phyloP scores from a whole-genome alignment of 2,329 filamentous ascomycete species.

The Stenocarpella maydis region DNA sequence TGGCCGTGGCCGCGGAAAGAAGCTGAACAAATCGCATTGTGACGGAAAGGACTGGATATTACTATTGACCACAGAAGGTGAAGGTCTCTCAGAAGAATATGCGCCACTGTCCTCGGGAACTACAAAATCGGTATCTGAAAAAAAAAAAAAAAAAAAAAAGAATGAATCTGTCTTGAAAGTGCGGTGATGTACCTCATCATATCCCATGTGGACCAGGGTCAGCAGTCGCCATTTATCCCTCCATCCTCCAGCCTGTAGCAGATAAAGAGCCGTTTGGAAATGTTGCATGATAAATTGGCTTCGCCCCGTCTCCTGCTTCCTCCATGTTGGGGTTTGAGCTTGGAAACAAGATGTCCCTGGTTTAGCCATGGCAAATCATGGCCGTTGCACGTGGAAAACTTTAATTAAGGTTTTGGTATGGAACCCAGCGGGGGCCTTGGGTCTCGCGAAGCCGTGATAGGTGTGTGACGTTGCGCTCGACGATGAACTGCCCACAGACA shows the following conservation, averaged over 20 bases:
- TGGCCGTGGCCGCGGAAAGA: slow-evolving; percentile 13
- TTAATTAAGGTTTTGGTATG: slow-evolving; percentile 26
- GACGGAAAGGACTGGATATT: slow-evolving; percentile 24
- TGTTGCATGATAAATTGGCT: slow-evolving; percentile 22
- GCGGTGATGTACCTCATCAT: not conserved
- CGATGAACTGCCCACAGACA: too few relatives aligned
- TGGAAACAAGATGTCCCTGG: slow-evolving; percentile 19
- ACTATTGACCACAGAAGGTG: not conserved
- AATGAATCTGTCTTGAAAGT: slow-evolving; percentile 19
- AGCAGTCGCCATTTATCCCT: slow-evolving; percentile 12
- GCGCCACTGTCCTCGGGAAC: slow-evolving; percentile 11
- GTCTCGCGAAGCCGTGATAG: not conserved
- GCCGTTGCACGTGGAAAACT: not conserved
- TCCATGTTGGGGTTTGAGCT: slow-evolving; percentile 23
- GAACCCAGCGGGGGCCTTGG: slow-evolving; percentile 1
- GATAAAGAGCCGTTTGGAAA: not conserved
- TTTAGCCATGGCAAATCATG: slow-evolving; percentile 25
- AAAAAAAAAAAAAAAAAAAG: slow-evolving; percentile 20
- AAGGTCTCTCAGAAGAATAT: slow-evolving; percentile 15
- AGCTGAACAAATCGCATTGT: slow-evolving; percentile 17
- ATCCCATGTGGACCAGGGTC: not conserved
- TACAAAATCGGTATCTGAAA: slow-evolving; percentile 5
- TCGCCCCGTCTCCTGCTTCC: slow-evolving; percentile 21
- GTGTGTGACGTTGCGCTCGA: not conserved
- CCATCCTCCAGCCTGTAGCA: not conserved